Conservation (phyloP, 2,329 filamentous ascomycete genomes). For the Aspergillus sp. region DNA sequence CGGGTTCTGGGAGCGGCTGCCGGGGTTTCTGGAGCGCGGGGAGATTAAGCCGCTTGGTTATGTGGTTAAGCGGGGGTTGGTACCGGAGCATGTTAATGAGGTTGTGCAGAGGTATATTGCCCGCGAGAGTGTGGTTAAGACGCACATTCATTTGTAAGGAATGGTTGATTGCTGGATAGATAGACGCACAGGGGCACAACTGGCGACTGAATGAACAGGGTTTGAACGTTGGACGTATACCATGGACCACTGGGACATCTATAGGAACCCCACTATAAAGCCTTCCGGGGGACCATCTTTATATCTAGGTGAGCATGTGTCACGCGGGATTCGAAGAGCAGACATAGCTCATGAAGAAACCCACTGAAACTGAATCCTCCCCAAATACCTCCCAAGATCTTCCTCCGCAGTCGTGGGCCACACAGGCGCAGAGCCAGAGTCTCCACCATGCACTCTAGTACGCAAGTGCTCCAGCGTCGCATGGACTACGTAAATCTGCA, state of each 20-base stretch:
- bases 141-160: constrained; percentile 4
- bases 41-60: constrained; percentile 37
- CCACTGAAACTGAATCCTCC: not conserved
- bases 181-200: no score
- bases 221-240: no score
- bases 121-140: constrained; percentile 25
- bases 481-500: constrained; percentile 1
- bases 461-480: not conserved
- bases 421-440: not conserved
- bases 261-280: no score
- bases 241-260: no score
- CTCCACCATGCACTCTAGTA: not conserved
- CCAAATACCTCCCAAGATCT: not conserved
- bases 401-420: not conserved
- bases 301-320: no score
- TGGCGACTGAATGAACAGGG: no score
- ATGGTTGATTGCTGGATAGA: no score
- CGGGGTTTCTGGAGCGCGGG: constrained; percentile 35
- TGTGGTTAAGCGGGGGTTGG: constrained; percentile 39
- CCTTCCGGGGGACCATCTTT: no score
- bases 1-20: constrained; percentile 38
- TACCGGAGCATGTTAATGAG: constrained; percentile 41
- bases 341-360: not conserved
- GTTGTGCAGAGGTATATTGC: constrained; percentile 46
- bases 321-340: no score